Conservation (phyloP, 176 grass and related monocot species). For the Raddia distichophylla region DNA sequence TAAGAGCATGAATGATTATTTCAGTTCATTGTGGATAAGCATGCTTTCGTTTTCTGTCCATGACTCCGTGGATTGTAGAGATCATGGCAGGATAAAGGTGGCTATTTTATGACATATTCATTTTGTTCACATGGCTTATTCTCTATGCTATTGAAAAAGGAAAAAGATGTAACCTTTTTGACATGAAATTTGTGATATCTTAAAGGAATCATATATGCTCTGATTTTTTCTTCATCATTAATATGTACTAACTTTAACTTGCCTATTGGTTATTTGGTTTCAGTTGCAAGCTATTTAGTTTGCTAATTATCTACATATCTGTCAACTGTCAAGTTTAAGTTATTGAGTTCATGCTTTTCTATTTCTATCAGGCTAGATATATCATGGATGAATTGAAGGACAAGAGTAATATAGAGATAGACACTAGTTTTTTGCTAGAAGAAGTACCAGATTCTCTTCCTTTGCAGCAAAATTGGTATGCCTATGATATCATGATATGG, state of each 20-base stretch:
- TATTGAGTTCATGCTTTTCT: conserved; percentile 16
- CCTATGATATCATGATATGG: neutral
- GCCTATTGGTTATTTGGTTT: conserved; percentile 9
- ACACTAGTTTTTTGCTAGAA: conserved; percentile 48
- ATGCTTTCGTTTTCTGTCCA: neutral
- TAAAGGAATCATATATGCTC: neutral
- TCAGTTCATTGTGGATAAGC: neutral
- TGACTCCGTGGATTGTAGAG: conserved; percentile 3
- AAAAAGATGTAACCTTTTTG: neutral
- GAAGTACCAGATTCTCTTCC: conserved; percentile 40
- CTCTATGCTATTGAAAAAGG: neutral
- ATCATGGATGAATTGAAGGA: conserved; percentile 74
- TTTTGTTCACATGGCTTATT: neutral
- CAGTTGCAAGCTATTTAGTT: conserved; percentile 1
- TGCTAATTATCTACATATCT: neutral
- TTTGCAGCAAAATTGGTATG: conserved; percentile 67
- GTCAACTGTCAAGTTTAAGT: neutral
- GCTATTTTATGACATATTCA: neutral
- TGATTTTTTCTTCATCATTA: conserved; percentile 18
- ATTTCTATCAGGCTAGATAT: conserved; percentile 59
- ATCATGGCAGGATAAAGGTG: neutral
- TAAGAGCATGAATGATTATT: conserved; percentile 11
- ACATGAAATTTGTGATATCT: neutral
- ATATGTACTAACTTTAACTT: conserved; percentile 8
- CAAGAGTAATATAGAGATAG: conserved; percentile 64